Evolutionary conservation across 2,329 filamentous ascomycete genomes (phyloP).

Genomic region (Neoarthrinium moseri): DNA sequence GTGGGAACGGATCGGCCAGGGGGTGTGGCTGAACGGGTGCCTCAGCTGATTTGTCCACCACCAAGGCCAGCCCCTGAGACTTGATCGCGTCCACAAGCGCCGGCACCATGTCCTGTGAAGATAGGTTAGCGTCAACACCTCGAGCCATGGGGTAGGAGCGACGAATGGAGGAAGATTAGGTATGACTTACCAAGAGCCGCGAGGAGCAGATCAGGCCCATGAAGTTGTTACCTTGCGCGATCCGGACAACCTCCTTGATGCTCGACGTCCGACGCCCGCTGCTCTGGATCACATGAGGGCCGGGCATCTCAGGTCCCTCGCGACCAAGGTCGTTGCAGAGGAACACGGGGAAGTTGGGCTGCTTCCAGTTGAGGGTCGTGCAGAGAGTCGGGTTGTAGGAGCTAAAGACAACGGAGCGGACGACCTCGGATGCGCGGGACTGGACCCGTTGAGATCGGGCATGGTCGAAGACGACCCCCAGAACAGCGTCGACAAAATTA

Average conservation of each 20-base stretch:
- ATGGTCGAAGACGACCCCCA: constrained; percentile 88
- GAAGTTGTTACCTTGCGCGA: constrained; percentile 94
- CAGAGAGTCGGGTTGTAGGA: constrained; percentile 90
- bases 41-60: constrained; percentile 78
- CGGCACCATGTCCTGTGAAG: constrained; percentile 79
- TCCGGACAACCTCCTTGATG: constrained; percentile 91
- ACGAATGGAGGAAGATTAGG: neutral
- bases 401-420: constrained; percentile 89
- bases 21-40: constrained; percentile 35
- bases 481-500: constrained; percentile 76
- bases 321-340: constrained; percentile 88
- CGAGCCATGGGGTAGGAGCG: too few relatives aligned
- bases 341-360: constrained; percentile 96
- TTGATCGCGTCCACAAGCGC: constrained; percentile 92
- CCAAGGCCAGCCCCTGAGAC: constrained; percentile 86
- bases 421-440: constrained; percentile 65
- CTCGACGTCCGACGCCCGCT: constrained; percentile 76
- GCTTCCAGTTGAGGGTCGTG: constrained; percentile 97
- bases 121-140: too few relatives aligned
- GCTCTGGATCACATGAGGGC: constrained; percentile 38
- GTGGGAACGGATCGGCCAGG: constrained; percentile 50
- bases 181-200: constrained; percentile 69
- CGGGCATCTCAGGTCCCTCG: constrained; percentile 36
- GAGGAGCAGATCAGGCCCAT: constrained; percentile 96
- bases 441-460: constrained; percentile 66